Evolutionary conservation across 2,329 filamentous ascomycete genomes (phyloP), one percentile per base, ranked within the genome.

Genomic region (Dactylonectria estremocensis): DNA sequence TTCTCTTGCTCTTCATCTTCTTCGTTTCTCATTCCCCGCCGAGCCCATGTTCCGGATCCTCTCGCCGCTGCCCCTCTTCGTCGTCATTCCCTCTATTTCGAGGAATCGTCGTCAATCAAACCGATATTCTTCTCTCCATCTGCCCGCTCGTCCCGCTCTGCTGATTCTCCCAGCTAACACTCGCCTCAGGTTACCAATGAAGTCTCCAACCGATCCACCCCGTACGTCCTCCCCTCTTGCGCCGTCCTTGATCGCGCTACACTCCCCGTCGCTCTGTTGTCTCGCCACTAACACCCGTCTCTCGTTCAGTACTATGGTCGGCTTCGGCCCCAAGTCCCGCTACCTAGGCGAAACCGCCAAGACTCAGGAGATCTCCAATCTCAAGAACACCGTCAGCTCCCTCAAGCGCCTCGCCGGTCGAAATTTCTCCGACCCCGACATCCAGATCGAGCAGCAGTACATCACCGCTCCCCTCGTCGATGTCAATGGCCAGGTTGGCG

Each of bases 281-380:
- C 45, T 57, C 60, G 53, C 60, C 69, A 64, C 76, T 79, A 60
- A 80, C 71, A 64, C 59, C 40, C 55, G 64, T 61, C 5, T 64
- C 62, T 61, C 52, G 62, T 62, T 62, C 78, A 97, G 95, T 70
- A 95, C 96, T 70, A 88, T 99, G 74, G 96, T 99, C 78, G 95
- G 94, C 78, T 99, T 99, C 83, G 94, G 95, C 68, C 92, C 94
- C 81, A 97, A 97, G 86, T 91, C 90, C 83, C 93, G 96, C 86
- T 97, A 97, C 82, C 89, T 99, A 73, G 96, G 96, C 74, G 96
- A 99, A 87, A 84, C 93, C 65, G 96, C 96, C 76, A 98, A 98
- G 90, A 98, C 95, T 75, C 95, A 98, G 86, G 96, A 99, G 86
- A 97, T 97, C 81, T 97, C 95, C 80, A 99, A 99, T 88, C 91